Base-by-base conservation (phyloP, 495 filamentous ascomycete genomes). In the Physcia stellaris region DNA sequence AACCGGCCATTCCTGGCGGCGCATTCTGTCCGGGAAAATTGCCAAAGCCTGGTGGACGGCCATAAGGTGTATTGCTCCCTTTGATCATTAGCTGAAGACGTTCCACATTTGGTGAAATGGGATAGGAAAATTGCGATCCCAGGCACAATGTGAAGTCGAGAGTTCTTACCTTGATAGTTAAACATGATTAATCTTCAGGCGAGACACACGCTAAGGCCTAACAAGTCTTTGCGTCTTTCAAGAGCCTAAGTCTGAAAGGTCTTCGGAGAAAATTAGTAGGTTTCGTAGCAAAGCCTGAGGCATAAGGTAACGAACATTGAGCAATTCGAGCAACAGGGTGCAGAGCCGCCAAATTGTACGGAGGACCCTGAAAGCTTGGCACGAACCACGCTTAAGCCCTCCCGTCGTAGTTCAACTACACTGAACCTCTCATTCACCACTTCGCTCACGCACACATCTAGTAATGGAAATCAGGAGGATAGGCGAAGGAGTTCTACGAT, bases 91-190 rank as follows among this genome's bases (percentile, higher is more conserved):
- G 31, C 23, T 22, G 11, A 17, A 30, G 31, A 13, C 7, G 35
- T 31, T 31, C 7, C 9, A 28, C 13, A 7, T 7, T 28, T 28
- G 26, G 13, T 13, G 43, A 21, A 21, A 13, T 20, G 24, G 16
- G 37, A 16, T 43, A 21, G 32, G 21, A 13, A 7, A 13, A 28
- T 13, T 28, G 9, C 9, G 26, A 13, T 28, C 1, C 13, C 29
- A 21, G 16, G 24, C 6, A 2, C 23, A 20, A 32, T 15, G 32
- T n/a, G n/a, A n/a, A n/a, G n/a, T n/a, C n/a, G n/a, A n/a, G 40
- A 37, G 13, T n/a, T 55, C 70, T 58, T 59, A 85, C 83, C 66
- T 69, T 77, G 78, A 53, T 86, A 88, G 61, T 86, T 84, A 59
- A 85, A 88, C 60, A 86, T 78, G 17, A 15, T 13, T 38, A 12